Base-by-base conservation (phyloP, 441 rosid genomes). In the Gossypium davidsonii region DNA sequence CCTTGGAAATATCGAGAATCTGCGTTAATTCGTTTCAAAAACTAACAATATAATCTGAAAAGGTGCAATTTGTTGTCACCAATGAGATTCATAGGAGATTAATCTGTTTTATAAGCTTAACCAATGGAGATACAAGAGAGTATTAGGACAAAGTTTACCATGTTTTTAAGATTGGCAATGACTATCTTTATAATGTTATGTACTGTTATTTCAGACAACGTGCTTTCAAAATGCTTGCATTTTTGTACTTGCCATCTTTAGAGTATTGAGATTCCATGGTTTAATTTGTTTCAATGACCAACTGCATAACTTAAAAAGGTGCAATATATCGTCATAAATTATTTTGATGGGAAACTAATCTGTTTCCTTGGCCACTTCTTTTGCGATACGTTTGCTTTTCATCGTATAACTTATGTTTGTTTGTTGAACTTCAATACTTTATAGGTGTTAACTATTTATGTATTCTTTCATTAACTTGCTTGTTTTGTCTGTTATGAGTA, bases 401-500 rank as follows among this genome's bases (percentile, higher is more conserved):
- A 34, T 67, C 31, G 2, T 51, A 58, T 15, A 15, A 10, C 59
- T 51, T 67, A 15, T 67, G 25, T 51, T 51, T 67, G 59, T 10
- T 44, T 9, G 0, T 49, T 10, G 18, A 67, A 67, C 42, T 48
- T 56, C 56, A n/a, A 67, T 49, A 49, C 2, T 7, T 28, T 51
- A 51, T 26, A 9, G 14, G 4, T 51, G 21, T 68, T 28, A 68
- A 64, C 52, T 64, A 23, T 39, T 8, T 18, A 64, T 39, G 28
- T 64, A 39, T 18, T 62, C 17, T 62, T 48, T 68, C 48, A 28
- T 52, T 68, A 17, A 68, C 60, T 68, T 28, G 48, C 67, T 39
- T 73, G 69, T 48, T 70, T 73, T 57, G 14, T n/a, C 14, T 10
- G 37, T 28, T 77, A 4, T 52, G 74, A 83, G 74, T 79, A 15